Conservation (phyloP, 495 filamentous ascomycete species). For the Penicillium cataractarum region DNA sequence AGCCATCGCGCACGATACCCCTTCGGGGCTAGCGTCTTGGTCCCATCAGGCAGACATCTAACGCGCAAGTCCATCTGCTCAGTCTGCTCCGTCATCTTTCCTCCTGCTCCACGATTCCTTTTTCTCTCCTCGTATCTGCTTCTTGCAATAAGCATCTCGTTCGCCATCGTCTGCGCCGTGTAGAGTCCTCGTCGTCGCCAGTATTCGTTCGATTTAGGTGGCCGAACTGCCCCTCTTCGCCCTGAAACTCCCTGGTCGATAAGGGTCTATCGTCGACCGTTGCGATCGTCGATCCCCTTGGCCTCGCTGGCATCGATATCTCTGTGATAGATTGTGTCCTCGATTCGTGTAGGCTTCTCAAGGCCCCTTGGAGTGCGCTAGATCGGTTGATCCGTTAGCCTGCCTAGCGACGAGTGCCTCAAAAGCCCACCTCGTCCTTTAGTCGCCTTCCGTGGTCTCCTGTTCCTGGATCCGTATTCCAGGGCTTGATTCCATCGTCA, state of each 20-base stretch:
- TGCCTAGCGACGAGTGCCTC: background rate
- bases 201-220: conserved; percentile 10
- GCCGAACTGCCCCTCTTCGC: conserved; percentile 4
- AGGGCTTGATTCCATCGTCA: background rate
- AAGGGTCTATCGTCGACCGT: background rate
- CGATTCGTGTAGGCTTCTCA: background rate
- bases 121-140: conserved; percentile 9
- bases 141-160: background rate
- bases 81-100: conserved; percentile 28
- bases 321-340: background rate
- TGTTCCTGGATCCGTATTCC: background rate
- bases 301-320: background rate
- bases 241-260: background rate
- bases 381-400: background rate
- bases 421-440: background rate
- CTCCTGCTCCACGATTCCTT: conserved; percentile 20
- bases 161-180: background rate
- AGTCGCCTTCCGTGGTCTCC: background rate
- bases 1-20: conserved; percentile 26
- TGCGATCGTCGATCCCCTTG: background rate
- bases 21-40: conserved; percentile 31
- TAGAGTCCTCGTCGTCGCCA: conserved; percentile 8
- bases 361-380: background rate
- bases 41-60: conserved; percentile 52
- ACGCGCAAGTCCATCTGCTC: conserved; percentile 28